phyloP scores from a whole-genome alignment of 768 basidiomycete species.

The Naganishia onofrii region DNA sequence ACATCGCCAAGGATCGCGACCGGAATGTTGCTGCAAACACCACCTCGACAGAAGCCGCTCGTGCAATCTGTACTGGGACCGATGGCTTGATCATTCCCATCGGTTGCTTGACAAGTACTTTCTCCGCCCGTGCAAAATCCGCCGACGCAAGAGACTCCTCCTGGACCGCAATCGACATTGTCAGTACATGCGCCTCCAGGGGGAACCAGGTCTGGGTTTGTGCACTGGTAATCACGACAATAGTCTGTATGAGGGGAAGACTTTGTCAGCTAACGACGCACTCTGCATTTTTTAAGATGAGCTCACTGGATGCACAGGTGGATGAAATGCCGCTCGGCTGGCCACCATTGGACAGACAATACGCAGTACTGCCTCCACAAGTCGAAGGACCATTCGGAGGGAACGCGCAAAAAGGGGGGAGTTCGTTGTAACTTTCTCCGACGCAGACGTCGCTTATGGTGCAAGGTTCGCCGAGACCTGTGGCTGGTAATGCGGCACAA shows the following conservation, averaged over 20 bases:
- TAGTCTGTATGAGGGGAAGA: not conserved
- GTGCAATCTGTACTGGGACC: conserved; percentile 1
- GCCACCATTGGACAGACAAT: not conserved
- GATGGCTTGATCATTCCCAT: not conserved
- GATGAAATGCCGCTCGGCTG: not conserved
- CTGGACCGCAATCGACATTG: not conserved
- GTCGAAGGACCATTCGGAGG: not conserved
- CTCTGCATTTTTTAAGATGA: no score
- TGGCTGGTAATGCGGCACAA: not conserved
- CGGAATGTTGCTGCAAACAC: conserved; percentile 9
- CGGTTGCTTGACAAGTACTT: not conserved
- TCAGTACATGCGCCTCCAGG: not conserved
- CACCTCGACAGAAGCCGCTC: conserved; percentile 1
- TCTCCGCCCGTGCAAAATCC: conserved; percentile 19
- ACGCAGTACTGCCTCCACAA: not conserved
- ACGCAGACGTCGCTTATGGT: not conserved
- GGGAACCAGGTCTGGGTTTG: no score
- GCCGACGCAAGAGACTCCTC: not conserved
- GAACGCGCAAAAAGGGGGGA: not conserved
- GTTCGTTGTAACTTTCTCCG: not conserved
- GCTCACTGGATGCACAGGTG: not conserved
- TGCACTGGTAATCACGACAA: not conserved
- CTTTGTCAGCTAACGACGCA: no score
- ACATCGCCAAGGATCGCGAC: not conserved
- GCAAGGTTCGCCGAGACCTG: not conserved